phyloP scores from a whole-genome alignment of 106 monocot genomes.

The Allium sativum region DNA sequence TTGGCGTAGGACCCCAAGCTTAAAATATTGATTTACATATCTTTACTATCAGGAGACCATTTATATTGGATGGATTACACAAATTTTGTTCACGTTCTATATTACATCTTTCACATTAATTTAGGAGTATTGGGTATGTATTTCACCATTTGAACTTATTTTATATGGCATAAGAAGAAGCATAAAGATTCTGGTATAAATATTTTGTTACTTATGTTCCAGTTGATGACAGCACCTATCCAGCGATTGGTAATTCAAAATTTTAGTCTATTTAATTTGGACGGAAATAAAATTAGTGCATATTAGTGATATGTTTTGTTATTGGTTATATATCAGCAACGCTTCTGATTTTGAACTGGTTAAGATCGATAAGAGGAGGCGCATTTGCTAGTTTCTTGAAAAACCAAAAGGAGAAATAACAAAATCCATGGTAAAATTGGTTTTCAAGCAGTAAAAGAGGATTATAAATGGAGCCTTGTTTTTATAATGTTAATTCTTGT shows the following conservation, averaged over 20 bases:
- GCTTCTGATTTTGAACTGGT: conserved; percentile 53
- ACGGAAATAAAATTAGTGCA: no score
- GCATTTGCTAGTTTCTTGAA: conserved; percentile 39
- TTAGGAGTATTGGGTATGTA: not conserved
- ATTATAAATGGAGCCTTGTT: not conserved
- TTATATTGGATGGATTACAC: conserved; percentile 60
- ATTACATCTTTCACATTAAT: not conserved
- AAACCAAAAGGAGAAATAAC: conserved; percentile 49
- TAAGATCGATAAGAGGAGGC: conserved; percentile 33
- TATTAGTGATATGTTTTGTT: no score
- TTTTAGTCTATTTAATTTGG: no score
- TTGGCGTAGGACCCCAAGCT: conserved; percentile 34
- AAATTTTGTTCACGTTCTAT: conserved; percentile 46
- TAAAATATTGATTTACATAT: conserved; percentile 37
- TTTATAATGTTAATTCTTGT: conserved; percentile 4
- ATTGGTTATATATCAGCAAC: conserved; percentile 16
- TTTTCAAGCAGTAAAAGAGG: not conserved
- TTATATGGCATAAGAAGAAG: conserved; percentile 20
- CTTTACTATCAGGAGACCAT: conserved; percentile 54
- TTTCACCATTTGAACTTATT: no score
- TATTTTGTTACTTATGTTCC: conserved; percentile 52
- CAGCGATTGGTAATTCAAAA: no score
- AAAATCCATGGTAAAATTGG: conserved; percentile 35
- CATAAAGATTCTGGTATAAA: conserved; percentile 35
- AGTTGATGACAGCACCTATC: conserved; percentile 28